A percentile compares a stretch with the other conserved stretches of the same genome.
phyloP scores from a whole-genome alignment of 345 rosid genomes.

The Cardiospermum halicacabum region DNA sequence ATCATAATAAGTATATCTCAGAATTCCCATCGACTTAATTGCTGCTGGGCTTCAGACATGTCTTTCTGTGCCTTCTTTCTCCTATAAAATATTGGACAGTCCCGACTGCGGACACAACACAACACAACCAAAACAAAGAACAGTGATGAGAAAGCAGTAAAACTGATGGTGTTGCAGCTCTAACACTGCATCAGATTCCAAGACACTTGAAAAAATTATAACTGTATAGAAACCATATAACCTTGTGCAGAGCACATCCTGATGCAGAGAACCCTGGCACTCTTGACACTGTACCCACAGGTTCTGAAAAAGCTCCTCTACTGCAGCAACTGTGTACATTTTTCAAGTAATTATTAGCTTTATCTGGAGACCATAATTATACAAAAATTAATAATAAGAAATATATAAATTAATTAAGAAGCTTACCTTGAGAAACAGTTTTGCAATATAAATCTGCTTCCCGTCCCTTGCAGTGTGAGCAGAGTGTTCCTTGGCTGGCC shows the following conservation, averaged over 20 bases:
- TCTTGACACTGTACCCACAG: constrained; percentile 98
- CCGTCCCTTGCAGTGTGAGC: constrained; percentile 89
- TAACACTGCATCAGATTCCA: not conserved
- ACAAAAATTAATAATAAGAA: not conserved
- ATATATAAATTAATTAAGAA: constrained; percentile 12
- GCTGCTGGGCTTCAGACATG: constrained; percentile 79
- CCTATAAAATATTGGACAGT: constrained; percentile 97
- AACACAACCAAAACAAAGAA: not conserved
- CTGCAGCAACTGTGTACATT: constrained; percentile 65
- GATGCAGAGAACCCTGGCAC: constrained; percentile 98
- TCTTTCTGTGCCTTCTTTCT: constrained; percentile 95
- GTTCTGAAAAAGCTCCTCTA: constrained; percentile 80
- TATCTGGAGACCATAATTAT: not conserved
- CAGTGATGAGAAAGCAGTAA: not conserved
- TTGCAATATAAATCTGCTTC: constrained; percentile 89
- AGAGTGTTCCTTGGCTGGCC: constrained; percentile 59
- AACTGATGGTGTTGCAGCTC: no score
- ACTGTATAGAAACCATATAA: constrained; percentile 19
- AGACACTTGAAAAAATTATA: not conserved
- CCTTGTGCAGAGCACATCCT: constrained; percentile 98
- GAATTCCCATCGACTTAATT: constrained; percentile 81
- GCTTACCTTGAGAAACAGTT: constrained; percentile 79
- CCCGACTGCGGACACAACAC: constrained; percentile 50
- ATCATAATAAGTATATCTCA: constrained; percentile 24
- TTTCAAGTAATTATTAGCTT: not conserved